Percentiles rank a stretch among this genome's conserved stretches.
These are phyloP conservation scores for Eimeria falciformis DNA, from an alignment of 169 alveolate genomes.

Conservation along the genomic window DNA sequence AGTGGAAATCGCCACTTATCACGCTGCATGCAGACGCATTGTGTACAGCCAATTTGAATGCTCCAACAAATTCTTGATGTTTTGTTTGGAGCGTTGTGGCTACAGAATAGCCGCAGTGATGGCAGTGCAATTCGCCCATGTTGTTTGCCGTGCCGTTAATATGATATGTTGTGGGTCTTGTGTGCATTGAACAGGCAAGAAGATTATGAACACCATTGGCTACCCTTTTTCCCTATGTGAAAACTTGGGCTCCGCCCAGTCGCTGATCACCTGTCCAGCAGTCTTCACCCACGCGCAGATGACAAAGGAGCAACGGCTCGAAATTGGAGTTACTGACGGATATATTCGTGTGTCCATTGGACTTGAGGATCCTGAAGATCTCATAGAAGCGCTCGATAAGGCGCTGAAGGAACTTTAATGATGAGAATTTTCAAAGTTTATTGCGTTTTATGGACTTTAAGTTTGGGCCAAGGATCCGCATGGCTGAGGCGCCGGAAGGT, in stretches of 20 bases:
- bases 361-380: slow-evolving; percentile 81
- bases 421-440: too few species aligned
- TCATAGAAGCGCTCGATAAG: slow-evolving; percentile 72
- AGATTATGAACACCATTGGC: slow-evolving; percentile 73
- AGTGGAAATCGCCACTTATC: neutral
- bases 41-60: neutral
- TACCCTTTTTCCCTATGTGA: slow-evolving; percentile 85
- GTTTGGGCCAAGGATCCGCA: too few species aligned
- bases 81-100: neutral
- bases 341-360: slow-evolving; percentile 82
- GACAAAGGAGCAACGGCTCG: slow-evolving; percentile 80
- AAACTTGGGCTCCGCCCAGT: slow-evolving; percentile 82
- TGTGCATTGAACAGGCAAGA: slow-evolving; percentile 2
- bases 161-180: neutral
- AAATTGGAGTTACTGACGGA: slow-evolving; percentile 84
- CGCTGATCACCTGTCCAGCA: slow-evolving; percentile 84
- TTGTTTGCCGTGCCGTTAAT: neutral
- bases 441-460: too few species aligned
- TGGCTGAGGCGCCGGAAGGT: too few species aligned
- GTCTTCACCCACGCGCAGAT: slow-evolving; percentile 87
- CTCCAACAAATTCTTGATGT: too few species aligned
- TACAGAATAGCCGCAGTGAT: too few species aligned
- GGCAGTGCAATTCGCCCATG: neutral
- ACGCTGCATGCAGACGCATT: neutral
- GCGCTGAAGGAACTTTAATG: slow-evolving; percentile 68